These are phyloP conservation scores for Corynespora cassiicola DNA, from an alignment of 2,329 filamentous ascomycete genomes.

Conservation along the genomic window DNA sequence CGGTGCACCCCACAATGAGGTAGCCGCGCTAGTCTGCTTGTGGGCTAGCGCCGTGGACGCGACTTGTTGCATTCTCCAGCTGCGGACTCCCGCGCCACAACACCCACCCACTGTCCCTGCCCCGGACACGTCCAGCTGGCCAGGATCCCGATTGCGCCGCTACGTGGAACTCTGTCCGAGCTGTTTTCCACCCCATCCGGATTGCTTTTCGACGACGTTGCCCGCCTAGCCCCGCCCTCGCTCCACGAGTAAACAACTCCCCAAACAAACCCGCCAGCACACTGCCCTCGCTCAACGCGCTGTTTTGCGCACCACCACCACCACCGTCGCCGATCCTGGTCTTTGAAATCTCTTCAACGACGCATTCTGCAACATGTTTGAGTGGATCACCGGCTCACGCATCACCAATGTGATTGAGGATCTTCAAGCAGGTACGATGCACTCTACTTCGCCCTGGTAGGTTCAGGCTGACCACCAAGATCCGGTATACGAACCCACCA, in stretches of 20 bases:
- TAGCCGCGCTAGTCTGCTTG: slow-evolving; percentile 3
- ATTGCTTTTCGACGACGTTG: slow-evolving; percentile 6
- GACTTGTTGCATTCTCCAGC: slow-evolving; percentile 10
- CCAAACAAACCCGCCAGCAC: slow-evolving; percentile 35
- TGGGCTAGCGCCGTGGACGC: slow-evolving; percentile 12
- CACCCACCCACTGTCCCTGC: slow-evolving; percentile 16
- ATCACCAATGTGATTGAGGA: slow-evolving; percentile 46
- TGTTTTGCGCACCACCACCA: slow-evolving; percentile 2
- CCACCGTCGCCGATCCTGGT: not conserved
- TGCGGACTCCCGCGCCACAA: slow-evolving; percentile 30
- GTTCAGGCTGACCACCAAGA: slow-evolving; percentile 28
- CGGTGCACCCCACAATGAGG: slow-evolving; percentile 13
- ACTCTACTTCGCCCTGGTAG: not conserved
- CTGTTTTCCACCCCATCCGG: not conserved
- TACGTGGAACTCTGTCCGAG: slow-evolving; percentile 11
- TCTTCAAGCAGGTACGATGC: slow-evolving; percentile 37
- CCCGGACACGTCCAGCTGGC: not conserved
- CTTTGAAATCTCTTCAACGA: not conserved
- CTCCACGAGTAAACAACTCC: slow-evolving; percentile 40
- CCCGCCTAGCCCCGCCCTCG: slow-evolving; percentile 18
- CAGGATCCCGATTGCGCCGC: slow-evolving; percentile 1
- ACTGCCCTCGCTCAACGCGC: slow-evolving; percentile 10
- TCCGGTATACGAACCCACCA: slow-evolving; percentile 46
- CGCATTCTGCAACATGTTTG: slow-evolving; percentile 38
- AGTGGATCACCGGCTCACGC: slow-evolving; percentile 47